Conservation (phyloP, 805 yeast genomes). For the Sugiyamaella valdiviana region DNA sequence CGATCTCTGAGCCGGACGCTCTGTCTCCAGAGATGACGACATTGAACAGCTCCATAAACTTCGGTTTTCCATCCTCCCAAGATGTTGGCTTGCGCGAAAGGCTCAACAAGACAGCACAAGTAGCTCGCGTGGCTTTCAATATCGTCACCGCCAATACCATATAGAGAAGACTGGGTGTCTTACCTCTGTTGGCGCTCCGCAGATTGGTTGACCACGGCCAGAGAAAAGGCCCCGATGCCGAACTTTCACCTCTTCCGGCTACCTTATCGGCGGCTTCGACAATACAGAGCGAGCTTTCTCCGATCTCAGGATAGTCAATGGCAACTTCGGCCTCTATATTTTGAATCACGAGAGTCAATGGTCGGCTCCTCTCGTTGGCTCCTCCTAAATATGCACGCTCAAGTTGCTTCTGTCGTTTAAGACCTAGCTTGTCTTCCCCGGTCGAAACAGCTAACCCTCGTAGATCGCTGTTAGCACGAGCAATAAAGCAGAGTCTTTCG, state of each 20-base stretch:
- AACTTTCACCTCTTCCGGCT: neutral
- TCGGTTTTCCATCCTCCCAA: slow-evolving; percentile 4
- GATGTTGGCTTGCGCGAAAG: neutral
- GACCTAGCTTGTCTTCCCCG: too few species aligned
- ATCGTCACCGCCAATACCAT: neutral
- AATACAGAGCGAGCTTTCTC: neutral
- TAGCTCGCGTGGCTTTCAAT: neutral
- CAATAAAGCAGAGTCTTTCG: neutral
- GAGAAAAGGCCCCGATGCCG: neutral
- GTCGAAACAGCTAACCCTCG: too few species aligned
- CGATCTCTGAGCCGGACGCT: too few species aligned
- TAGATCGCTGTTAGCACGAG: neutral
- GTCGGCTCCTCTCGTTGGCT: too few species aligned
- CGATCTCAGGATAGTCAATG: neutral
- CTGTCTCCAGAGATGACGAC: too few species aligned
- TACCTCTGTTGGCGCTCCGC: neutral
- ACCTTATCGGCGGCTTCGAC: slow-evolving; percentile 3
- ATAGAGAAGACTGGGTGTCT: neutral
- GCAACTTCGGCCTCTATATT: neutral
- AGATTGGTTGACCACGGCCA: neutral
- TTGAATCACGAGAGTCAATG: neutral
- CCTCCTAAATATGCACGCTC: too few species aligned
- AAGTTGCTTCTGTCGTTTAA: too few species aligned
- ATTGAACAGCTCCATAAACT: slow-evolving; percentile 9
- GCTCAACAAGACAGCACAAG: neutral